These are phyloP conservation scores for Vigna angularis DNA, from an alignment of 306 rosid genomes.

Conservation along the genomic window DNA sequence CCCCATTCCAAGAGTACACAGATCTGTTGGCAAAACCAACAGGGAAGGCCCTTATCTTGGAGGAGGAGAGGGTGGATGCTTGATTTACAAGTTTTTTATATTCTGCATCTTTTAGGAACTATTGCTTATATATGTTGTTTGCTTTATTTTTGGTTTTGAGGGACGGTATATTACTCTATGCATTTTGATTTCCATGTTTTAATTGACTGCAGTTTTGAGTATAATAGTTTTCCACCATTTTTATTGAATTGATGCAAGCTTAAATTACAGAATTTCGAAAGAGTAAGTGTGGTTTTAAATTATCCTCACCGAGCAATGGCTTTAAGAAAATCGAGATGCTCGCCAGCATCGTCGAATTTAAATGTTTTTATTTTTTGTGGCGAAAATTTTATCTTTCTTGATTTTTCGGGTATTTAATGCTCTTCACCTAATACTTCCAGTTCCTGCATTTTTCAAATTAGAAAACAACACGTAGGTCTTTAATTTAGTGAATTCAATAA, in stretches of 20 bases:
- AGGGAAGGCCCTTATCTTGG: constrained; percentile 43
- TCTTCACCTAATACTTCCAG: too few species aligned
- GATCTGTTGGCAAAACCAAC: constrained; percentile 41
- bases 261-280: background rate
- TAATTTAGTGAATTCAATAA: too few species aligned
- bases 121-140: constrained; percentile 3
- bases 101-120: constrained; percentile 30
- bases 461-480: too few species aligned
- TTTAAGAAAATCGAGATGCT: too few species aligned
- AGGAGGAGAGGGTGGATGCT: constrained; percentile 51
- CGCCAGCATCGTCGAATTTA: too few species aligned
- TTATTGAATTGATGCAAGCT: background rate
- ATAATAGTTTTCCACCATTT: background rate
- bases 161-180: background rate
- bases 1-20: constrained; percentile 55
- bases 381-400: too few species aligned
- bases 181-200: constrained; percentile 1
- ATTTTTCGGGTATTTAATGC: too few species aligned
- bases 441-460: too few species aligned
- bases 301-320: background rate
- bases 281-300: background rate
- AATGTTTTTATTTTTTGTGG: too few species aligned
- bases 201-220: background rate
- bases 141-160: constrained; percentile 14
- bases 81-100: constrained; percentile 15